Base-by-base conservation (phyloP, 1,284 basidiomycete genomes). In the Nidula niveotomentosa region DNA sequence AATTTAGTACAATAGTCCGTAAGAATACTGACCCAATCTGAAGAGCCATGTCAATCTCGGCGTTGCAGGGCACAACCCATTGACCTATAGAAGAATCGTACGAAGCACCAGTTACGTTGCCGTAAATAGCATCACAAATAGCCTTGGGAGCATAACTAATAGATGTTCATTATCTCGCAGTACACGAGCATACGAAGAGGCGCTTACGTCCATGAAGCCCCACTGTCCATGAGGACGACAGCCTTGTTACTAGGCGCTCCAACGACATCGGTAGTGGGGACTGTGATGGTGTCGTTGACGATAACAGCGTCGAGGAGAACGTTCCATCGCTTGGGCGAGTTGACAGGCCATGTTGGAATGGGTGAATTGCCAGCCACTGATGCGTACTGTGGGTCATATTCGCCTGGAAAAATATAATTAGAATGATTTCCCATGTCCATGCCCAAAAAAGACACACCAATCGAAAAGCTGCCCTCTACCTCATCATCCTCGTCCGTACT, bases 191-290 rank as follows among this genome's bases (percentile, higher is more conserved):
- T 23, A 5, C 3, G 5, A 23, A 61, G 55, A 43, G 30, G 48
- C 51, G 75, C 88, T 57, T 65, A 90, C 88, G 87, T 84, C 66
- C 84, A 90, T 3, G 90, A 90, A 10, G 90, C 87, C 12, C 90
- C 90, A 58, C 81, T 91, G 66, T 93, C 90, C 53, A 93, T 75
- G 36, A 89, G 74, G 15, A 82, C 80, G 46, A 91, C 88, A 12
- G 88, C 88, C 61, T 84, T 85, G 62, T 85, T 82, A 30, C 74
- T 72, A 6, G 89, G 88, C 1, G 80, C 88, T 34, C 73, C 75
- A 5, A 67, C 47, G n/a, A 91, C 81, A 3, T 66, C 72, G 34
- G 80, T 86, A 9, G 77, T 79, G 3, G 88, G 80, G 9, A 76
- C 62, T 18, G 80, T 68, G 6, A 79, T 76, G 18, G 75, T 74